Conservation (phyloP, 805 yeast species). For the Sungouiozyma ichnusensis region DNA sequence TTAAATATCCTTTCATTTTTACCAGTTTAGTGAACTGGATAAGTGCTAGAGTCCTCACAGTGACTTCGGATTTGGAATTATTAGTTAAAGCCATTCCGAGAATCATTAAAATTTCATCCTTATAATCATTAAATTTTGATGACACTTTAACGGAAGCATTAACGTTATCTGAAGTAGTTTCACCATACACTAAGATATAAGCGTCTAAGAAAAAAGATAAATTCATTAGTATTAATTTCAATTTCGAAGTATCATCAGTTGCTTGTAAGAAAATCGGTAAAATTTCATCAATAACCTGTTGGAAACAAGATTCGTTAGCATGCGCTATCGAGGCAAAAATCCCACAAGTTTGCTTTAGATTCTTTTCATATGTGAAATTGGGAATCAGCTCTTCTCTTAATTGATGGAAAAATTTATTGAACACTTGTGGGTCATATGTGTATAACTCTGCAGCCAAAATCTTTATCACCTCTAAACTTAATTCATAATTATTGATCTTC, state of each 20-base stretch:
- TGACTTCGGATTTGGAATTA: slow-evolving; percentile 56
- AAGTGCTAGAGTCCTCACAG: slow-evolving; percentile 56
- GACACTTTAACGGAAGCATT: slow-evolving; percentile 4
- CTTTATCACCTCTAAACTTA: slow-evolving; percentile 37
- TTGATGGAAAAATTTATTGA: slow-evolving; percentile 33
- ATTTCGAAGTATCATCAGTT: slow-evolving; percentile 40
- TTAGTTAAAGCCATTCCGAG: slow-evolving; percentile 62
- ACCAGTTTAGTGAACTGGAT: slow-evolving; percentile 53
- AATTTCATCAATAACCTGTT: slow-evolving; percentile 37
- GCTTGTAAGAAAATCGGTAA: slow-evolving; percentile 35
- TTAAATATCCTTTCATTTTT: slow-evolving; percentile 39
- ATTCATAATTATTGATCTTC: slow-evolving; percentile 27
- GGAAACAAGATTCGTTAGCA: slow-evolving; percentile 36
- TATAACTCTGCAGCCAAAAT: slow-evolving; percentile 34
- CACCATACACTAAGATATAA: slow-evolving; percentile 36
- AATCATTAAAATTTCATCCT: slow-evolving; percentile 59
- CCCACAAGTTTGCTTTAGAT: slow-evolving; percentile 53
- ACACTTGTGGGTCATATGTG: slow-evolving; percentile 20
- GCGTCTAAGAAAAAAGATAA: slow-evolving; percentile 49
- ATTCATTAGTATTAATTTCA: slow-evolving; percentile 49
- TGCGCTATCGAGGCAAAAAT: slow-evolving; percentile 47
- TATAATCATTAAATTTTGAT: slow-evolving; percentile 36
- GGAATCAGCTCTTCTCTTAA: slow-evolving; percentile 43
- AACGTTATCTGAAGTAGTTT: slow-evolving; percentile 6
- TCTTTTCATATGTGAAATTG: slow-evolving; percentile 40